Evolutionary conservation across 2,329 filamentous ascomycete genomes (phyloP), one percentile per base, ranked within the genome.

Genomic region (Didymella glomerata): DNA sequence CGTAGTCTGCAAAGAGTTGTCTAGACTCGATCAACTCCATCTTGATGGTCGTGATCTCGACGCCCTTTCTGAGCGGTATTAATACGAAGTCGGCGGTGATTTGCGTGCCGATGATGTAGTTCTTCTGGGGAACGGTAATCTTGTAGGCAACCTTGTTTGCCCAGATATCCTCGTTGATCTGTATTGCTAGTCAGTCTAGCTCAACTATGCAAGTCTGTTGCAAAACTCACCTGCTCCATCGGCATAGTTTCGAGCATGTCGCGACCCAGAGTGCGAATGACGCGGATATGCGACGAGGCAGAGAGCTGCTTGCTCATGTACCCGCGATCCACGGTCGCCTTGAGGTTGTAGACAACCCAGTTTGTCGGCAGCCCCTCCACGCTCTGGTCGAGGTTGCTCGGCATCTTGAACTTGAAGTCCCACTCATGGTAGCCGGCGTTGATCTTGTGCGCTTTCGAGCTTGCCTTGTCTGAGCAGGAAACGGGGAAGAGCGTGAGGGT

Each of bases 121-220:
- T 95, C 80, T 97, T 97, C 71, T 92, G 93, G 0, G 95, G 94
- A 11, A 96, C 91, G 57, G 92, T 88, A 63, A 99, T 93, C 28
- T 92, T 94, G 80, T 99, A 99, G 76, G 96, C 92, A 68, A 98
- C 86, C 82, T 99, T 99, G 81, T 97, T 95, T 6, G 93, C 91
- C 95, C 95, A 99, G 64, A 96, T 90, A 73, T 97, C 97, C 78
- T 97, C 93, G 64, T 98, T 93, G 63, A 91, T 84, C 82, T 86
- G 56, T 18, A 20, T 14, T 1, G 28, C 22, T 34, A 7, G 32
- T 54, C 41, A 59, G 51, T 32, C 13, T 22, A 25, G 25, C 25
- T 9, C 13, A 2, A 7, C n/a, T 5, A 4, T 18, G 2, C 13
- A 18, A 14, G 0, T 2, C 10, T 28, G 4, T 13, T 9, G 32